phyloP scores from a whole-genome alignment of 1,284 basidiomycete species.

The Malassezia equina region DNA sequence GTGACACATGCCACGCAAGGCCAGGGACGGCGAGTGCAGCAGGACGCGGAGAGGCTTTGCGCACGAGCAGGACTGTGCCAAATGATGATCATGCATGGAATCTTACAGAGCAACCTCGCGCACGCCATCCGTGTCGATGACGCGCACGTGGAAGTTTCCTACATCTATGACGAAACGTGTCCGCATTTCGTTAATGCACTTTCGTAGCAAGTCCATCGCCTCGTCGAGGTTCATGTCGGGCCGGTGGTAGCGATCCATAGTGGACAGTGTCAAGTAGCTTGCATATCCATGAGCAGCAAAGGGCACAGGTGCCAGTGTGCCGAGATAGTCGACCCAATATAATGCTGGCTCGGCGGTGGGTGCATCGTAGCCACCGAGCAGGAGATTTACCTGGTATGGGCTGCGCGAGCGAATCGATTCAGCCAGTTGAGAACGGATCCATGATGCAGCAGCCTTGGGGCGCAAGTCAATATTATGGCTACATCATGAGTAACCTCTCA shows the following conservation, averaged over 20 bases:
- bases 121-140: slow-evolving; percentile 81
- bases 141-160: slow-evolving; percentile 72
- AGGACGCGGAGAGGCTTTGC: not conserved
- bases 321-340: slow-evolving; percentile 94
- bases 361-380: slow-evolving; percentile 83
- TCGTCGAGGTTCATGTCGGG: slow-evolving; percentile 73
- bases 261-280: slow-evolving; percentile 79
- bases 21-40: not conserved
- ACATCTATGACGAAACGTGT: slow-evolving; percentile 66
- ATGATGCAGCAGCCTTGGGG: slow-evolving; percentile 79
- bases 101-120: slow-evolving; percentile 61
- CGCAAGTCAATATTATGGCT: slow-evolving; percentile 65
- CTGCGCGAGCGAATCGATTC: slow-evolving; percentile 75
- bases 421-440: slow-evolving; percentile 84
- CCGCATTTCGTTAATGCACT: slow-evolving; percentile 78
- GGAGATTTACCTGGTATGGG: slow-evolving; percentile 82
- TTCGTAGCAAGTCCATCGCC: slow-evolving; percentile 68
- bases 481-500: not conserved
- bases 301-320: slow-evolving; percentile 75
- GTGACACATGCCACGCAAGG: slow-evolving; percentile 10
- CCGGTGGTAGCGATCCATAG: slow-evolving; percentile 69
- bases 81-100: not conserved
- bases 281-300: slow-evolving; percentile 95
- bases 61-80: not conserved
- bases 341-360: slow-evolving; percentile 58